phyloP scores from a whole-genome alignment of 108 stramenopile species.

The Hondaea fermentalgiana region DNA sequence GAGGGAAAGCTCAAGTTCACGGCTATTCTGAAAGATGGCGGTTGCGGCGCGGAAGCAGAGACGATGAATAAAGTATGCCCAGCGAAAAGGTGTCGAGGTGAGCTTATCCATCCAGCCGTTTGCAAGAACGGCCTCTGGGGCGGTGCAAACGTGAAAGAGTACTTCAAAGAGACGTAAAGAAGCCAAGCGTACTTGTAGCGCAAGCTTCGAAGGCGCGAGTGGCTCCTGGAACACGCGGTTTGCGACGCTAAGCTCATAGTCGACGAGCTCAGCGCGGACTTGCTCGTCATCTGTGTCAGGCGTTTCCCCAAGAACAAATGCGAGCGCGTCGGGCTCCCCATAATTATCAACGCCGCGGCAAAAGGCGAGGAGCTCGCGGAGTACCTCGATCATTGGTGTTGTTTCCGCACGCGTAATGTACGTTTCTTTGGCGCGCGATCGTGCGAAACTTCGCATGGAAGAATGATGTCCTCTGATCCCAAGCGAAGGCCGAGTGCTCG shows the following conservation, averaged over 20 bases:
- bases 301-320: not conserved
- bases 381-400: not conserved
- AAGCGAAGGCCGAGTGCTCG: no score
- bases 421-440: not conserved
- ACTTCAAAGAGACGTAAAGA: not conserved
- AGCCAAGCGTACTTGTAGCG: not conserved
- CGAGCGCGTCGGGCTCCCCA: not conserved
- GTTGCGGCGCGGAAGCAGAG: conserved; percentile 6
- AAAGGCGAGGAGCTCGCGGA: not conserved
- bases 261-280: not conserved
- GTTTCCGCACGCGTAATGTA: not conserved
- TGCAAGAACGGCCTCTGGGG: not conserved
- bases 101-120: not conserved
- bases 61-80: not conserved
- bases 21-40: not conserved
- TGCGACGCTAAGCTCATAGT: not conserved
- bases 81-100: not conserved
- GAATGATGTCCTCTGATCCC: not conserved
- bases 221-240: not conserved
- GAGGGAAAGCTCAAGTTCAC: not conserved
- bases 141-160: not conserved
- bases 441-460: not conserved
- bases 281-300: not conserved
- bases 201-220: not conserved
- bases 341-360: not conserved